Percentiles rank a stretch among this genome's conserved stretches.
Evolutionary conservation across 1,139 yeast species (phyloP).

Genomic region (Suhomyces bribrorum): DNA sequence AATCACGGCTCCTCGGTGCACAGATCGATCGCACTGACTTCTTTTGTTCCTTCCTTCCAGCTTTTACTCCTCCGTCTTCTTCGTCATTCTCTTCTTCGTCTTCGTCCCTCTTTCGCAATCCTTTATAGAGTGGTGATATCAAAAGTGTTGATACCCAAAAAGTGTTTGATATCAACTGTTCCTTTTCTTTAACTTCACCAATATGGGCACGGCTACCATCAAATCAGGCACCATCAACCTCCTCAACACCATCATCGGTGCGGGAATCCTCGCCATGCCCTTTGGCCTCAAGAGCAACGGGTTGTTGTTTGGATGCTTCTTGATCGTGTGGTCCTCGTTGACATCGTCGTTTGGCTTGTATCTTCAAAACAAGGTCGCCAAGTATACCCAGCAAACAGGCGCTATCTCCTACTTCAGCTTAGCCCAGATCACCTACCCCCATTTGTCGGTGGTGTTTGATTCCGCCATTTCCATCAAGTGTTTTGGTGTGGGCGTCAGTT

Average conservation of each 20-base stretch:
- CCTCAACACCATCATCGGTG: conserved; percentile 56
- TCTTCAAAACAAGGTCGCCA: conserved; percentile 52
- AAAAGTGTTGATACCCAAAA: too few relatives aligned
- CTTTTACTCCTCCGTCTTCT: too few relatives aligned
- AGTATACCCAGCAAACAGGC: conserved; percentile 49
- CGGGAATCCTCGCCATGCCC: conserved; percentile 61
- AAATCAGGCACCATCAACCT: conserved; percentile 54
- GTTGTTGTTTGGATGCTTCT: conserved; percentile 45
- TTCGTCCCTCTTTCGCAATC: too few relatives aligned
- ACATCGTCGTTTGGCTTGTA: conserved; percentile 57
- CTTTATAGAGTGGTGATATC: too few relatives aligned
- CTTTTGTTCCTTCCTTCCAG: too few relatives aligned
- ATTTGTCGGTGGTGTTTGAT: conserved; percentile 43
- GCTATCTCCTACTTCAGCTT: conserved; percentile 55
- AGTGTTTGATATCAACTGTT: too few relatives aligned
- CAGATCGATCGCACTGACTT: too few relatives aligned
- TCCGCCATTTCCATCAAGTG: conserved; percentile 62
- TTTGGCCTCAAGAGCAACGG: conserved; percentile 56
- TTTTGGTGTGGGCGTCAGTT: conserved; percentile 90
- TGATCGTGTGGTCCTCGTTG: conserved; percentile 49
- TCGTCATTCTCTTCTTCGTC: too few relatives aligned
- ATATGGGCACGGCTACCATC: conserved; percentile 37
- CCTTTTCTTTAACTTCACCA: neutral
- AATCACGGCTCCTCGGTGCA: too few relatives aligned
- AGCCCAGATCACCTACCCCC: conserved; percentile 57